A percentile compares a stretch with the other conserved stretches of the same genome.
Evolutionary conservation across 192 early-diverging fungal species (phyloP).

Genomic region (Backusella macrospora): DNA sequence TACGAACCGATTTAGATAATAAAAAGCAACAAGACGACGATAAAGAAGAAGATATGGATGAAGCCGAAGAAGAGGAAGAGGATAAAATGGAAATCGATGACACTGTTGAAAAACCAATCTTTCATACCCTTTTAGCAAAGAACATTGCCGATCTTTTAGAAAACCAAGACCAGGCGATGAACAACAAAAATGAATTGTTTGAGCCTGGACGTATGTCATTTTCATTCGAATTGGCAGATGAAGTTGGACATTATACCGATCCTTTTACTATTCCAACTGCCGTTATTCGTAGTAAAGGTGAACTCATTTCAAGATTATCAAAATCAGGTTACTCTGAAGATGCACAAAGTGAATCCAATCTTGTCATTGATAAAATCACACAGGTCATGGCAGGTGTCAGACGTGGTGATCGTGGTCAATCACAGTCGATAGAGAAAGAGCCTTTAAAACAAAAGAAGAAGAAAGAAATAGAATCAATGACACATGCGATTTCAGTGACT

Average conservation of each 20-base stretch:
- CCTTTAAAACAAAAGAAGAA: conserved; percentile 51
- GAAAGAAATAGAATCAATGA: conserved; percentile 5
- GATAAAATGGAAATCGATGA: conserved; percentile 10
- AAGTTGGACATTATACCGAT: conserved; percentile 46
- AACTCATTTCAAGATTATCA: conserved; percentile 43
- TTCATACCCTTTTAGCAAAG: conserved; percentile 48
- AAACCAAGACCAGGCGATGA: conserved; percentile 18
- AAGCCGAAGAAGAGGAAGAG: conserved; percentile 7
- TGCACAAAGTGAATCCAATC: conserved; percentile 51
- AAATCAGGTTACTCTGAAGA: conserved; percentile 45
- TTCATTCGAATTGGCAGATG: conserved; percentile 63
- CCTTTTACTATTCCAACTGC: conserved; percentile 69
- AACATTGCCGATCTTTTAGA: conserved; percentile 53
- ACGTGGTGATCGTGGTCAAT: conserved; percentile 37
- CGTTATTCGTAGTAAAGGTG: conserved; percentile 76
- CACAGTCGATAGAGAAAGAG: conserved; percentile 29
- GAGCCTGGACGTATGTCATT: conserved; percentile 77
- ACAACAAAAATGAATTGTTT: conserved; percentile 73
- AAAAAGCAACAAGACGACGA: conserved; percentile 45
- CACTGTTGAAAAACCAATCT: conserved; percentile 22
- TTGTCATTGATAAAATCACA: conserved; percentile 76
- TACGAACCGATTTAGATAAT: conserved; percentile 58
- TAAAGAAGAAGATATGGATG: conserved; percentile 43
- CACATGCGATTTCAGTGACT: not conserved
- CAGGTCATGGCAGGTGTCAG: conserved; percentile 59